Percentiles rank a stretch among this genome's conserved stretches.
phyloP scores from a whole-genome alignment of 139 green algal genomes.

The Tetradesmus lagerheimii region DNA sequence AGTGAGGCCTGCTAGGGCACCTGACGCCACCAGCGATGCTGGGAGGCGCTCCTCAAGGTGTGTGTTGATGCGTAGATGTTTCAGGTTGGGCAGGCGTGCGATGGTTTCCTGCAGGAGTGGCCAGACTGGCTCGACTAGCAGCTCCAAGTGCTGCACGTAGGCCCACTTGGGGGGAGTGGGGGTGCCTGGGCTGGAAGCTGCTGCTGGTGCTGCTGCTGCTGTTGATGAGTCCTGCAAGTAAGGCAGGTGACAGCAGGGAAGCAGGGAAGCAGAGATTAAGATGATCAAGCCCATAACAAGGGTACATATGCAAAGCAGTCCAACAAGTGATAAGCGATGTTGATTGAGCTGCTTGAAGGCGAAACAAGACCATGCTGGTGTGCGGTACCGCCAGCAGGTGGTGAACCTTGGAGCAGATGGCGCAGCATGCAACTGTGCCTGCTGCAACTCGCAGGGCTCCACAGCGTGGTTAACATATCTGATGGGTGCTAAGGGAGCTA shows the following conservation, averaged over 20 bases:
- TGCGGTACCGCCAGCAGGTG: no score
- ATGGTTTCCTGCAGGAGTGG: neutral
- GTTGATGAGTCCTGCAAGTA: neutral
- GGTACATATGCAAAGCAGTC: no score
- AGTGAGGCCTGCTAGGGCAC: neutral
- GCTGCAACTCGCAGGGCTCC: no score
- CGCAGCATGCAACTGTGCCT: no score
- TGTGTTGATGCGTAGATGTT: neutral
- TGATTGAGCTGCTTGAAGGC: no score
- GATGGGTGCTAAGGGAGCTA: no score
- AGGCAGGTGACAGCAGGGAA: neutral
- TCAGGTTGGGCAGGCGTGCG: neutral
- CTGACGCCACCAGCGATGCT: neutral
- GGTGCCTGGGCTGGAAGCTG: neutral
- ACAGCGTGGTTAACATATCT: no score
- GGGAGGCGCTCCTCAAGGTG: neutral
- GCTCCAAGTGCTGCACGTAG: neutral
- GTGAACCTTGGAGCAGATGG: no score
- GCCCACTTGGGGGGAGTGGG: neutral
- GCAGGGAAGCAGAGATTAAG: neutral
- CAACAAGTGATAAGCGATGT: no score
- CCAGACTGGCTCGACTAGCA: neutral
- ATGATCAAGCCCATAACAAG: neutral
- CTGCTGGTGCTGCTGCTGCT: neutral
- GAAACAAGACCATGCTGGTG: no score